These are phyloP conservation scores for Lipomyces sp. DNA, from an alignment of 805 yeast genomes.

Conservation along the genomic window DNA sequence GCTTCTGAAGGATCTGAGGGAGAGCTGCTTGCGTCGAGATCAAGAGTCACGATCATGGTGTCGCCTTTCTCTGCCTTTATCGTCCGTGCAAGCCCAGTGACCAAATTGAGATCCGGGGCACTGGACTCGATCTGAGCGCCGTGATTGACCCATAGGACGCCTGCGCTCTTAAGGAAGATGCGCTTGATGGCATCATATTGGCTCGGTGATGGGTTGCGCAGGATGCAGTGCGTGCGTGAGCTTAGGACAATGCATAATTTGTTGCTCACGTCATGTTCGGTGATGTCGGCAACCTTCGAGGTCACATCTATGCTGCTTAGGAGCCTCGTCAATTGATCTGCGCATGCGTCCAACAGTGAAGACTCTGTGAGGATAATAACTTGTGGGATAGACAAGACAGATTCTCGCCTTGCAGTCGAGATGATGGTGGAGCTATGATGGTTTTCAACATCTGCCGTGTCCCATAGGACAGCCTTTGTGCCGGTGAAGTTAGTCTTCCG, in stretches of 20 bases:
- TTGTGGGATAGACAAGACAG: not conserved
- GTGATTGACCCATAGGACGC: not conserved
- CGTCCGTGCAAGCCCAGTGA: not conserved
- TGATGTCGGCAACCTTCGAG: not conserved
- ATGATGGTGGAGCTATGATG: not conserved
- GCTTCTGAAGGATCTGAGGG: not conserved
- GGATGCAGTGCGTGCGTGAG: not conserved
- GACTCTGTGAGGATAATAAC: not conserved
- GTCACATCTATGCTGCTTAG: not conserved
- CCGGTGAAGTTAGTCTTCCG: conserved; percentile 1
- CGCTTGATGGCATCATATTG: not conserved
- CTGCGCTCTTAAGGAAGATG: not conserved
- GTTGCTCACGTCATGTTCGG: not conserved
- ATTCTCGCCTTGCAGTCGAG: not conserved
- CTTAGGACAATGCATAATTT: not conserved
- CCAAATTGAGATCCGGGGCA: not conserved
- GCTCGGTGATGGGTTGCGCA: not conserved
- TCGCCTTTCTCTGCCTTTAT: not conserved
- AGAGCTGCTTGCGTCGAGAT: not conserved
- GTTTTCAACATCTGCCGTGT: not conserved
- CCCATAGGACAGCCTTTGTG: conserved; percentile 1
- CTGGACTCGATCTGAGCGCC: conserved; percentile 1
- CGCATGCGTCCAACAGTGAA: not conserved
- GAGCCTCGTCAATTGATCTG: not conserved
- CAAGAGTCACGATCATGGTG: not conserved